phyloP scores from a whole-genome alignment of 306 rosid species.

The Dryas octopetala region DNA sequence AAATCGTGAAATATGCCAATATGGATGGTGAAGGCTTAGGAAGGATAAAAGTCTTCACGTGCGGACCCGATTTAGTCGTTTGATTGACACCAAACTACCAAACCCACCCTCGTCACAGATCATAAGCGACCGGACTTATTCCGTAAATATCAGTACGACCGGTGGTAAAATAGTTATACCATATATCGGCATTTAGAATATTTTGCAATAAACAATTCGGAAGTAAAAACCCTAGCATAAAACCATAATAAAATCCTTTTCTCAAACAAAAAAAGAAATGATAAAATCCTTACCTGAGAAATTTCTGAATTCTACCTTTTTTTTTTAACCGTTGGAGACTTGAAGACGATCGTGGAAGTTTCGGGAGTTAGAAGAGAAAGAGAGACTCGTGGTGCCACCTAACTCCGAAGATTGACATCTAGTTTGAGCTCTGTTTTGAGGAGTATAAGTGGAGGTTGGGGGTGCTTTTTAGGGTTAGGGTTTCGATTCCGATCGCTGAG shows the following conservation, averaged over 20 bases:
- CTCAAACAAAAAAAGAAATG: background rate
- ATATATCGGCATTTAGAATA: background rate
- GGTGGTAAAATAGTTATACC: constrained; percentile 9
- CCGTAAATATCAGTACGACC: background rate
- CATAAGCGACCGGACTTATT: background rate
- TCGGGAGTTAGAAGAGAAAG: constrained; percentile 15
- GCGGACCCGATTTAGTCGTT: background rate
- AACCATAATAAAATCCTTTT: background rate
- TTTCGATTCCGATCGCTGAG: constrained; percentile 27
- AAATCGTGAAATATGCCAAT: background rate
- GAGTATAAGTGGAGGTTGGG: background rate
- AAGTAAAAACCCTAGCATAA: background rate
- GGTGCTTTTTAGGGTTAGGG: constrained; percentile 30
- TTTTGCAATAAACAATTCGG: no score
- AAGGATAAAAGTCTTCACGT: background rate
- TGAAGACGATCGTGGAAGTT: constrained; percentile 12
- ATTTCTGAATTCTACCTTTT: background rate
- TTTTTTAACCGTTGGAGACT: background rate
- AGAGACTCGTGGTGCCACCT: constrained; percentile 34
- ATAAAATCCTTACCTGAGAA: background rate
- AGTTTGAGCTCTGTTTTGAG: background rate
- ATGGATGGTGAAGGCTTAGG: background rate
- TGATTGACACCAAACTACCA: background rate
- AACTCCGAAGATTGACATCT: constrained; percentile 22
- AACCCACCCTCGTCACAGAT: constrained; percentile 2